These are phyloP conservation scores for Pistacia atlantica DNA, from an alignment of 345 rosid species.

Conservation along the genomic window DNA sequence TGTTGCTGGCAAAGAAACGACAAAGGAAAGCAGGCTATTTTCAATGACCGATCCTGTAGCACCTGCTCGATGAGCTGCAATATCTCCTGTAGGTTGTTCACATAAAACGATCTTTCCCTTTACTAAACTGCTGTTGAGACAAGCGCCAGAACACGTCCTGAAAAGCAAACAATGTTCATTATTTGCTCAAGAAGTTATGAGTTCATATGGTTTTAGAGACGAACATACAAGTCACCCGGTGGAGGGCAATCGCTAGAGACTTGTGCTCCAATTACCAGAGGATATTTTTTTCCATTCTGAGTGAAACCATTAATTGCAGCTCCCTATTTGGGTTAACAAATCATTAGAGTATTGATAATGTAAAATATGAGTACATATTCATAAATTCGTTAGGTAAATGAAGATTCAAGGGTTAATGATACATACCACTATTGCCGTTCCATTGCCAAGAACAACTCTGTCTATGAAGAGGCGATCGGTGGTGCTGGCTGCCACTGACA, in stretches of 20 bases:
- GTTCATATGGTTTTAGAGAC: background rate
- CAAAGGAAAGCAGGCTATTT: background rate
- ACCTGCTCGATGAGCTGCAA: constrained; percentile 29
- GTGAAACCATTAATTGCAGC: constrained; percentile 35
- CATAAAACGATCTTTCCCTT: constrained; percentile 46
- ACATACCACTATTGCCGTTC: constrained; percentile 41
- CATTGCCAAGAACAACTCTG: constrained; percentile 44
- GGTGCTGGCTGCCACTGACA: constrained; percentile 51
- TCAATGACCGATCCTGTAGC: constrained; percentile 32
- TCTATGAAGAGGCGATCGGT: constrained; percentile 39
- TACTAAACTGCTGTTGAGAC: constrained; percentile 32
- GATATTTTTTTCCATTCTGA: constrained; percentile 26
- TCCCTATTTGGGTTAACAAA: constrained; percentile 31
- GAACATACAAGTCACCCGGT: too few relatives aligned
- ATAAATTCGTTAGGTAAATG: background rate
- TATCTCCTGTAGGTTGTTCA: background rate
- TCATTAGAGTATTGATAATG: background rate
- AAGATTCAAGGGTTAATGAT: background rate
- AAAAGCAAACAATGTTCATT: constrained; percentile 12
- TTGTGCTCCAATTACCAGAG: constrained; percentile 30
- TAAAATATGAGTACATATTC: too few relatives aligned
- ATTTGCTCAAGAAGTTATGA: background rate
- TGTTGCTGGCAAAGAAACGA: constrained; percentile 33
- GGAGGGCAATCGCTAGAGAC: background rate
- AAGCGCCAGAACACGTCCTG: constrained; percentile 30